Base-by-base conservation (phyloP, 108 stramenopile genomes). In the Parmales sp. region DNA sequence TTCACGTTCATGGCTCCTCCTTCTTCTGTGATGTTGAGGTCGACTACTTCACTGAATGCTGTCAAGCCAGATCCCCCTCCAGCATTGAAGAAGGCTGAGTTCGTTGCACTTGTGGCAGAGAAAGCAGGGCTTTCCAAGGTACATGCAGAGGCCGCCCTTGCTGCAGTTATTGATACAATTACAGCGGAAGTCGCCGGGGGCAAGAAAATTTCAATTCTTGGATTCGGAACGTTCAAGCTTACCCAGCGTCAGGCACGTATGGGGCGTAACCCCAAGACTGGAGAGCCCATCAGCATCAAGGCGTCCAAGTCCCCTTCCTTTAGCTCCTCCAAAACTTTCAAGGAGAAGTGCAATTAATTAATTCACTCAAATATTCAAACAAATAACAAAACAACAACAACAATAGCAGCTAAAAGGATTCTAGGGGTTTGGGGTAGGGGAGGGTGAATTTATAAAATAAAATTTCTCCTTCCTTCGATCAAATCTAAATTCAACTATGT, bases 191-290 rank as follows among this genome's bases (percentile, higher is more conserved):
- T 87, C 64, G 78, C 79, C 13, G 71, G 65, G 19, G 86, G 85
- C 16, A 89, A 89, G 67, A 77, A 82, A 50, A 77, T 92, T 50
- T 73, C 68, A 37, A 68, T 95, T 22, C 75, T 82, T 36, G 93
- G 93, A 45, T 91, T 95, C 79, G 93, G 93, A 25, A 87, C 90
- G 38, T 95, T 95, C 79, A 82, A 88, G 78, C 64, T 83, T 20
- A 76, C 83, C 63, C 71, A 67, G 36, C 77, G 94, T 51, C 75
- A 80, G 38, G 91, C 88, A 39, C 77, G 94, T 19, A 88, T 78
- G 70, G 94, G 91, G 64, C 77, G 94, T 13, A 95, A 95, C 75
- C 94, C 94, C 8, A 80, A 86, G 48, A 95, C 91, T 31, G 94
- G 91, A 1, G 94, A 93, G 69, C 77, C 87, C 51, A 81, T 95